Evolutionary conservation across 2,329 filamentous ascomycete genomes (phyloP).

Genomic region (Davidsoniella virescens): DNA sequence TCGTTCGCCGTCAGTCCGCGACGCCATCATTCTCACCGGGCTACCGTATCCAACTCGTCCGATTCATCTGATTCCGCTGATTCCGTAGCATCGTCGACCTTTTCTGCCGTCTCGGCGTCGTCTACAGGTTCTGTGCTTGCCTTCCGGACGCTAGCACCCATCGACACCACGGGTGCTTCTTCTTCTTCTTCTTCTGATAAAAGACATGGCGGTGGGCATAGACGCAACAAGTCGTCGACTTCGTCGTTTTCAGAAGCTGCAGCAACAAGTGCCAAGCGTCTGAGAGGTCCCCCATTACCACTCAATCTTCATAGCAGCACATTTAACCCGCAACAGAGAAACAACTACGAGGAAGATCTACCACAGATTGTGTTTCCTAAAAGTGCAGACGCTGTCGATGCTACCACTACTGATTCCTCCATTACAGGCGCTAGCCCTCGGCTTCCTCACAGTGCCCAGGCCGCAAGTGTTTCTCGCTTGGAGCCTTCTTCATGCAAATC

Average conservation of each 20-base stretch:
- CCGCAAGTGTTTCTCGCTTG: neutral
- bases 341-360: neutral
- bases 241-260: slow-evolving; percentile 1
- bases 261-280: slow-evolving; percentile 2
- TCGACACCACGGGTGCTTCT: too few species aligned
- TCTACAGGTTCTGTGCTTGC: neutral
- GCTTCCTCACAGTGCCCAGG: neutral
- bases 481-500: slow-evolving; percentile 1
- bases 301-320: slow-evolving; percentile 3
- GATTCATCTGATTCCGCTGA: too few species aligned
- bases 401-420: too few species aligned
- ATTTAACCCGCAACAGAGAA: neutral
- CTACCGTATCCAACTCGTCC: too few species aligned
- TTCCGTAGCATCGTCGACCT: neutral
- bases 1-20: neutral
- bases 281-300: slow-evolving; percentile 7
- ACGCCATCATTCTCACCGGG: too few species aligned
- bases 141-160: neutral
- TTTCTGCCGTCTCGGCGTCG: neutral
- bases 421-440: too few species aligned
- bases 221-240: slow-evolving; percentile 3
- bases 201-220: neutral
- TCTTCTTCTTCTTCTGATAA: neutral
- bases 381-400: too few species aligned
- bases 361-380: neutral